phyloP scores from a whole-genome alignment of 495 filamentous ascomycete species.

The Glarea lozoyensis region DNA sequence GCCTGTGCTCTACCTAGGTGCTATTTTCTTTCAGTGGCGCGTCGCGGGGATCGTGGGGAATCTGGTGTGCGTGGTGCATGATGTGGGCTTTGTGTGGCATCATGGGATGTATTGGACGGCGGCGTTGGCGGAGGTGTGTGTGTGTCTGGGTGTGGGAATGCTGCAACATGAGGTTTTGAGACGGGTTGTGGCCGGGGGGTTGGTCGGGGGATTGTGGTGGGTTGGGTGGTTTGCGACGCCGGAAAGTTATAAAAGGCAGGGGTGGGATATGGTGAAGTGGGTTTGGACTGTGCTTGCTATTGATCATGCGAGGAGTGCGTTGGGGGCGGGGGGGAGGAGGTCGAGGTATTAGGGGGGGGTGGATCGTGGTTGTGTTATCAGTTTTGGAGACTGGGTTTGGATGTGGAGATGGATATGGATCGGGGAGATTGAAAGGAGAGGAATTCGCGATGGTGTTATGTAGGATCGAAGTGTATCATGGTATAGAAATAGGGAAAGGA shows the following conservation, averaged over 20 bases:
- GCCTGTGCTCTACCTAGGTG: slow-evolving; percentile 8
- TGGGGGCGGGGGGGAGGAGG: slow-evolving; percentile 3
- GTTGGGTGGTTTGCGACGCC: slow-evolving; percentile 13
- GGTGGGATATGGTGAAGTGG: slow-evolving; percentile 16
- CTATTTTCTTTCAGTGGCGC: slow-evolving; percentile 12
- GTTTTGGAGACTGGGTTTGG: too few relatives aligned
- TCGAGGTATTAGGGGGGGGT: background rate
- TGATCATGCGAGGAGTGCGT: slow-evolving; percentile 7
- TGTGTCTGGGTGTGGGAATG: slow-evolving; percentile 2
- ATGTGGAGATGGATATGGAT: too few relatives aligned
- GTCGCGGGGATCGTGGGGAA: slow-evolving; percentile 9
- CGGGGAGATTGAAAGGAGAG: too few relatives aligned
- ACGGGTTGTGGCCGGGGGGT: background rate
- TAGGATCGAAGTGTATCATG: too few relatives aligned
- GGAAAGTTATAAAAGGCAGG: slow-evolving; percentile 8
- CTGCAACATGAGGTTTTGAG: slow-evolving; percentile 8
- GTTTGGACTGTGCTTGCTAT: slow-evolving; percentile 15
- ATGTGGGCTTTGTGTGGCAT: slow-evolving; percentile 5
- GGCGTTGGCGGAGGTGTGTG: background rate
- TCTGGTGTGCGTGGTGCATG: slow-evolving; percentile 1
- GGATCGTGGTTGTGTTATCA: too few relatives aligned
- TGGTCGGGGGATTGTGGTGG: slow-evolving; percentile 8
- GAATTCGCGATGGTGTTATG: too few relatives aligned
- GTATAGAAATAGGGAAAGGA: too few relatives aligned
- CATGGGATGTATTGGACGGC: slow-evolving; percentile 11